These are phyloP conservation scores for Sporothrix pseudoabietina DNA, from an alignment of 2,329 filamentous ascomycete species.

Conservation along the genomic window DNA sequence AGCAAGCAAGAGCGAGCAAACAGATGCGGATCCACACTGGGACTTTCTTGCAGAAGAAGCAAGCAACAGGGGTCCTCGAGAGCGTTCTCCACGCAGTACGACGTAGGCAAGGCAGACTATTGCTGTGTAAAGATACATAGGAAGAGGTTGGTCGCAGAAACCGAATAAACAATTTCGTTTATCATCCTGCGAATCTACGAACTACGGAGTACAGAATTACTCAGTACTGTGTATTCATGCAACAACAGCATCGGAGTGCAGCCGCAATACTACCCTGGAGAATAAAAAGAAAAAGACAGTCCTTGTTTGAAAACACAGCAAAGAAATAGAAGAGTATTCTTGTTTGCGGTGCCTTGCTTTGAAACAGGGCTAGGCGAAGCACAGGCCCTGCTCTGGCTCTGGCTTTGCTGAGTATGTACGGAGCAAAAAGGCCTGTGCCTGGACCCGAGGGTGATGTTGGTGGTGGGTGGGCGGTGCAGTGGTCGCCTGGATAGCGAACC, in stretches of 20 bases:
- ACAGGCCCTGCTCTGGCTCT: neutral
- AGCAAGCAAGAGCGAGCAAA: neutral
- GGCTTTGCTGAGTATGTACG: neutral
- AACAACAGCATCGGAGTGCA: neutral
- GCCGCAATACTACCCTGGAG: neutral
- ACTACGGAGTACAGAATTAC: neutral
- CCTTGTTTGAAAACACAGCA: neutral
- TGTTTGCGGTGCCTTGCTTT: conserved; percentile 7
- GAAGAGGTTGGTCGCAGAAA: neutral
- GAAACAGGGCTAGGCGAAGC: conserved; percentile 22
- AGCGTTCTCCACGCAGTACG: neutral
- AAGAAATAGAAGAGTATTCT: neutral
- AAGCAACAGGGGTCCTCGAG: neutral
- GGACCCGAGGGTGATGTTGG: neutral
- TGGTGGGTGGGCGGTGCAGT: neutral
- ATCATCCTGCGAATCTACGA: neutral
- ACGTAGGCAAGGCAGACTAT: neutral
- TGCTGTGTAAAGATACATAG: neutral
- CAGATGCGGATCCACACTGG: neutral
- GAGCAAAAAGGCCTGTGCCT: neutral
- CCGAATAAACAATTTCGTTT: neutral
- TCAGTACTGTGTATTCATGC: neutral
- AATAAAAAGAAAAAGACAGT: neutral
- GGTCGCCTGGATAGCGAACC: conserved; percentile 5
- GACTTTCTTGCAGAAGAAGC: neutral